phyloP scores from a whole-genome alignment of 1,284 basidiomycete species.

The Salmacisia buchloeana region DNA sequence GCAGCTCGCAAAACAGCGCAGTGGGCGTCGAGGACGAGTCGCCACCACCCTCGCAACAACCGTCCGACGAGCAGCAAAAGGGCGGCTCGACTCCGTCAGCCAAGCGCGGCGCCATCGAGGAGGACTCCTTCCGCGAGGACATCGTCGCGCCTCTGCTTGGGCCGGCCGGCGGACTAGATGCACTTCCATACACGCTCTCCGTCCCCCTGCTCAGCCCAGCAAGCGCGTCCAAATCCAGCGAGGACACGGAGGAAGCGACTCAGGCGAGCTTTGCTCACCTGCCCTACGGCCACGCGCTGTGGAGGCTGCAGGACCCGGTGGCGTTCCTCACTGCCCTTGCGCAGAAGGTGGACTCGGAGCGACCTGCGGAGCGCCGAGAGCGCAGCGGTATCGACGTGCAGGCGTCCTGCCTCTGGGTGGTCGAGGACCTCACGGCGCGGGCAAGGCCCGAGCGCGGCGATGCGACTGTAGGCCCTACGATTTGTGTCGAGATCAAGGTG shows the following conservation, averaged over 20 bases:
- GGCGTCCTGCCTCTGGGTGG: constrained; percentile 16
- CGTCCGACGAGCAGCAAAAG: too few species aligned
- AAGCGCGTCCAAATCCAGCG: background rate
- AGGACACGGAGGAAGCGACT: background rate
- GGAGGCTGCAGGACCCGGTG: background rate
- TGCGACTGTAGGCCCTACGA: constrained; percentile 6
- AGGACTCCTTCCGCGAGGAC: background rate
- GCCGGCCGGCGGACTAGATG: constrained; percentile 3
- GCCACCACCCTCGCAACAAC: too few species aligned
- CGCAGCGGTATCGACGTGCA: constrained; percentile 20
- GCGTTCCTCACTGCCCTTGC: constrained; percentile 14
- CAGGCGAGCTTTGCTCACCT: background rate
- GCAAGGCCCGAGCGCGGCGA: background rate
- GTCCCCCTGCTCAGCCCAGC: background rate
- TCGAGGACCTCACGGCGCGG: constrained; percentile 24
- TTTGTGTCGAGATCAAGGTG: constrained; percentile 16
- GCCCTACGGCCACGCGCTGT: background rate
- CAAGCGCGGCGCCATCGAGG: background rate
- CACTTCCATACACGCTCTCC: background rate
- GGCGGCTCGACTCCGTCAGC: too few species aligned
- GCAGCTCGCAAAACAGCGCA: background rate
- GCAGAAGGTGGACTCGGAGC: constrained; percentile 15
- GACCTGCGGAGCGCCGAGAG: background rate
- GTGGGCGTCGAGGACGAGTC: background rate
- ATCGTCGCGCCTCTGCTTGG: constrained; percentile 2